Base-by-base conservation (phyloP, 495 filamentous ascomycete species). In the Aspergillus ellipticus region DNA sequence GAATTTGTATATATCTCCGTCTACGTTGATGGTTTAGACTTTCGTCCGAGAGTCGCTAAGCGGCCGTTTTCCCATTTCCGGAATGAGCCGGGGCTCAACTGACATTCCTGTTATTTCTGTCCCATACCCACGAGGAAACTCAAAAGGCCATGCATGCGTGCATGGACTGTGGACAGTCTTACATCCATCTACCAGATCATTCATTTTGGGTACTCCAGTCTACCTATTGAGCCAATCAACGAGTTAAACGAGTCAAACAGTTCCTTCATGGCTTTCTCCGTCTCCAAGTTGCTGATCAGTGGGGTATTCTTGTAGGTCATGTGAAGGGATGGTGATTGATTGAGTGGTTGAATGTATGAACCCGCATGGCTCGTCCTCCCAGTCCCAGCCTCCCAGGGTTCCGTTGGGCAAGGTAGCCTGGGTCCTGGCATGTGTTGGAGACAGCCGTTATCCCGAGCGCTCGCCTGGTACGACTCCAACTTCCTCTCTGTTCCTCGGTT, bases 381-480 rank as follows among this genome's bases (percentile, higher is more conserved):
- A 26, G 39, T n/a, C n/a, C n/a, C n/a, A n/a, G n/a, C n/a, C n/a
- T n/a, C n/a, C n/a, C n/a, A n/a, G n/a, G 39, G 39, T 17, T 42
- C 21, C 33, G 26, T 11, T 10, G 43, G 29, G 4, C n/a, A 13
- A 35, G 15, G 20, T n/a, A n/a, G n/a, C n/a, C 7, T 4, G 13
- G 22, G 17, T 33, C 39, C 11, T 28, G n/a, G 24, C 16, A 10
- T 17, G 17, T 45, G 41, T 54, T 54, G 52, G 52, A 37, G 42
- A 46, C 51, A 47, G 28, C 52, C 42, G 52, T 54, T 54, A 28
- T 45, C 16, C 42, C 17, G 26, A 24, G 42, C 41, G 41, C 41
- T 20, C 20, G 15, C 45, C 26, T 35, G 41, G 51, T 21, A 37
- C 26, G 28, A 54, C 52, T 54, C 52, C 52, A 54, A 54, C 11